phyloP scores from a whole-genome alignment of 768 basidiomycete species.

The Auricularia heimuer region DNA sequence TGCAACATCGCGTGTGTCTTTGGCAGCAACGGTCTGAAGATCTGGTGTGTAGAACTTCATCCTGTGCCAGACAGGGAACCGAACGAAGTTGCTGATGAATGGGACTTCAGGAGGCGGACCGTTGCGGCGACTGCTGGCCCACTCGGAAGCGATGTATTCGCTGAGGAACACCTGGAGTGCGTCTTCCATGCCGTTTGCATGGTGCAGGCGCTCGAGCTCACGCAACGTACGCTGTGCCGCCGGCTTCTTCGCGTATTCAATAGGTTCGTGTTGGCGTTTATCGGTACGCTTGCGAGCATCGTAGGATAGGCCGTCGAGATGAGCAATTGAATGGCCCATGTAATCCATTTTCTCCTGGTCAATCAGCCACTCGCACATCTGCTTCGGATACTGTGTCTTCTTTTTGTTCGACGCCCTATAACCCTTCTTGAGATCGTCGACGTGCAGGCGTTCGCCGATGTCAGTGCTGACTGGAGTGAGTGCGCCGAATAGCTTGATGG shows the following conservation, averaged over 20 bases:
- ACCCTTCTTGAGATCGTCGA: not conserved
- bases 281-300: not conserved
- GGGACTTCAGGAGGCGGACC: not conserved
- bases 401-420: not conserved
- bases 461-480: not conserved
- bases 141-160: not conserved
- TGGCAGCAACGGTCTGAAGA: not conserved
- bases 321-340: not conserved
- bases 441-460: not conserved
- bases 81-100: not conserved
- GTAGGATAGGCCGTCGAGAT: not conserved
- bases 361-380: not conserved
- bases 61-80: not conserved
- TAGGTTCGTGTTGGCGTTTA: not conserved
- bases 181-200: not conserved
- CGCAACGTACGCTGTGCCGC: not conserved
- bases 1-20: not conserved
- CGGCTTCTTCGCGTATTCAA: not conserved
- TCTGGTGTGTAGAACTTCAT: not conserved
- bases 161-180: not conserved
- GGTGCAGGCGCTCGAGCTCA: not conserved
- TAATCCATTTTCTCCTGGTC: not conserved
- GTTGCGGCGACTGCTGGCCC: not conserved
- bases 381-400: not conserved
- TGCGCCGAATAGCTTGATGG: conserved; percentile 13